Percentiles rank a stretch among this genome's conserved stretches.
Evolutionary conservation across 1,139 yeast species (phyloP).

Genomic region (Barnettozyma hawaiiensis): DNA sequence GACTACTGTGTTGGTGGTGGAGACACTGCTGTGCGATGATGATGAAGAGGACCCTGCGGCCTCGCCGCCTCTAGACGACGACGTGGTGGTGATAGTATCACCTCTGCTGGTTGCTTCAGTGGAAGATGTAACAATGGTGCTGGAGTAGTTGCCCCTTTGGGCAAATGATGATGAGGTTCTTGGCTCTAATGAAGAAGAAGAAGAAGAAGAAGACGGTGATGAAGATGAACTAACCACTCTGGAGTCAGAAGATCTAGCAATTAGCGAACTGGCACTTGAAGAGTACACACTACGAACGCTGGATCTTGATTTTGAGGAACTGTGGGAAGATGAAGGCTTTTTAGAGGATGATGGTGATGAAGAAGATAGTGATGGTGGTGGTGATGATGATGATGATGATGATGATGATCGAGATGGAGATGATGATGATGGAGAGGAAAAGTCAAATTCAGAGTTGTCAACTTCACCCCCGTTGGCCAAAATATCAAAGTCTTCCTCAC

Average conservation of each 20-base stretch:
- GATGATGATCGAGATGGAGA: too few species aligned
- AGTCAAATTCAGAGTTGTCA: slow-evolving; percentile 14
- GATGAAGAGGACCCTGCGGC: background rate
- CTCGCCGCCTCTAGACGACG: background rate
- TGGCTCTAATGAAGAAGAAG: background rate
- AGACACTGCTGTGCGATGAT: background rate
- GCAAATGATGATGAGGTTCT: background rate
- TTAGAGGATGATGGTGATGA: slow-evolving; percentile 9
- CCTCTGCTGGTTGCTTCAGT: background rate
- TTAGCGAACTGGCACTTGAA: slow-evolving; percentile 12
- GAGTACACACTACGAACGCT: slow-evolving; percentile 8
- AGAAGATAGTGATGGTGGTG: too few species aligned
- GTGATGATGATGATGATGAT: too few species aligned
- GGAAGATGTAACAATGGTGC: background rate
- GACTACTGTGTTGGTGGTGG: background rate
- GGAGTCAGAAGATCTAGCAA: slow-evolving; percentile 9
- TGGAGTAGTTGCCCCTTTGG: background rate
- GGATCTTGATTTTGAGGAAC: slow-evolving; percentile 10
- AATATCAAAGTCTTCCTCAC: slow-evolving; percentile 42
- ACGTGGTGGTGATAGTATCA: background rate
- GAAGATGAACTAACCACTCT: background rate
- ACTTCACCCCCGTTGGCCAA: slow-evolving; percentile 32
- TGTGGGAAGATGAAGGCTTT: background rate
- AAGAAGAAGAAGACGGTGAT: background rate
- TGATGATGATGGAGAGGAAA: slow-evolving; percentile 9